These are phyloP conservation scores for Naumovozyma castellii DNA, from an alignment of 805 yeast species.

Conservation along the genomic window DNA sequence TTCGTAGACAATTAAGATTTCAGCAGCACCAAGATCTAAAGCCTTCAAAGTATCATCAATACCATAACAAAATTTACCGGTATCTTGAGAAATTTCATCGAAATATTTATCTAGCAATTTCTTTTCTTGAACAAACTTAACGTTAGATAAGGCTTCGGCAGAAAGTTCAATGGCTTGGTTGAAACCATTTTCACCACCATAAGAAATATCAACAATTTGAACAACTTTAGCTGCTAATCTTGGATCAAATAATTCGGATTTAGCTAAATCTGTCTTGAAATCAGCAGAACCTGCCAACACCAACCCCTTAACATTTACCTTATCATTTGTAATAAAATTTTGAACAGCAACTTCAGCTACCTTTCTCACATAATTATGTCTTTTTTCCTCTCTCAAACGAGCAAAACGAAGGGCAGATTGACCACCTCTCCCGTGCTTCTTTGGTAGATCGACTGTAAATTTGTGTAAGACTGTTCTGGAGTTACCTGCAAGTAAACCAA, in stretches of 20 bases:
- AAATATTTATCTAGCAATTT: conserved; percentile 84
- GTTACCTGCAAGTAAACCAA: conserved; percentile 93
- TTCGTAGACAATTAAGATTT: conserved; percentile 84
- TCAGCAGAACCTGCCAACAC: conserved; percentile 99
- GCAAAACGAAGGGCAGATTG: conserved; percentile 99
- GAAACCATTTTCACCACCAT: conserved; percentile 99
- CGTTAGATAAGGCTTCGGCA: conserved; percentile 94
- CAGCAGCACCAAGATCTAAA: conserved; percentile 91
- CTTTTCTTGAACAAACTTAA: conserved; percentile 96
- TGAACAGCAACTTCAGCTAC: conserved; percentile 98
- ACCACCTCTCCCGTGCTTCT: conserved; percentile 99
- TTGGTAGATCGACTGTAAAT: conserved; percentile 94
- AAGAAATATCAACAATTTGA: conserved; percentile 91
- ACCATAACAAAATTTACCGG: conserved; percentile 97
- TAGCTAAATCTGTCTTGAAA: conserved; percentile 88
- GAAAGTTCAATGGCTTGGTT: conserved; percentile 98
- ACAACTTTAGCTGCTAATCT: conserved; percentile 82
- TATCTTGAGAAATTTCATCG: conserved; percentile 94
- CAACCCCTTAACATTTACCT: conserved; percentile 87
- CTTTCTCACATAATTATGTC: conserved; percentile 96
- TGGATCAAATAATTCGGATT: conserved; percentile 85
- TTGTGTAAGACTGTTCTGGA: conserved; percentile 93
- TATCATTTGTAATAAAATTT: conserved; percentile 89
- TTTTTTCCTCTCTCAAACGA: conserved; percentile 96
- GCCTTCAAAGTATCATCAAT: conserved; percentile 95